Conservation (phyloP, 352 stramenopile genomes). For the Phytophthora tentaculata region DNA sequence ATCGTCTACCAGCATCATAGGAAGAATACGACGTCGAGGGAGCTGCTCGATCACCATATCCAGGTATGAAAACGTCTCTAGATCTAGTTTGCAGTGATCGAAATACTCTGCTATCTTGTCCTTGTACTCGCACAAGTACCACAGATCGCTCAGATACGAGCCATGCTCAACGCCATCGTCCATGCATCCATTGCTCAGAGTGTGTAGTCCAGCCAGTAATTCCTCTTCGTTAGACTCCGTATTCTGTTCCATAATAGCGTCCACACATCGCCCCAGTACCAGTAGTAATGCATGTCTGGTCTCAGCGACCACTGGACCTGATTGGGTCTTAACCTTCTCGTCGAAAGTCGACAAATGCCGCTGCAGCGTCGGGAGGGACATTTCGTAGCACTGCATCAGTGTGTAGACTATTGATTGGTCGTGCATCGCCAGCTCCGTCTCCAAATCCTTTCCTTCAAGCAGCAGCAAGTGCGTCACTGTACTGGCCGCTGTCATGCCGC, state of each 20-base stretch:
- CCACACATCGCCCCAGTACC: constrained; percentile 37
- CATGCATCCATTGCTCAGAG: constrained; percentile 61
- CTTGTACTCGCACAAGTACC: constrained; percentile 71
- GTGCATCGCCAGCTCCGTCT: constrained; percentile 31
- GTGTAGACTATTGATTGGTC: constrained; percentile 50
- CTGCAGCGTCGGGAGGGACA: constrained; percentile 55
- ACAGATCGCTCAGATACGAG: constrained; percentile 78
- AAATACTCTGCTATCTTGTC: constrained; percentile 63
- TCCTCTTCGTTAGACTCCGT: constrained; percentile 38
- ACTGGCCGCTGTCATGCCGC: constrained; percentile 30
- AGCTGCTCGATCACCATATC: constrained; percentile 74
- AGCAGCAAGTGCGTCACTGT: constrained; percentile 40
- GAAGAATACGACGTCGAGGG: constrained; percentile 48
- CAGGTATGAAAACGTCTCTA: constrained; percentile 72
- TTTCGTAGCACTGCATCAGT: constrained; percentile 68
- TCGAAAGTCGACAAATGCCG: constrained; percentile 51
- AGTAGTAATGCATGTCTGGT: constrained; percentile 51
- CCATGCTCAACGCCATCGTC: constrained; percentile 61
- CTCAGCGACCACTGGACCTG: constrained; percentile 52
- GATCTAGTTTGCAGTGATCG: constrained; percentile 54
- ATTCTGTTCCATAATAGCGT: constrained; percentile 40
- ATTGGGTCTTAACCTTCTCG: constrained; percentile 35
- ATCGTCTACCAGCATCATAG: constrained; percentile 23
- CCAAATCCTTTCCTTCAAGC: constrained; percentile 37
- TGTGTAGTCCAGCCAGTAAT: constrained; percentile 66